These are phyloP conservation scores for Croton setiger DNA, from an alignment of 441 rosid genomes.

Conservation along the genomic window DNA sequence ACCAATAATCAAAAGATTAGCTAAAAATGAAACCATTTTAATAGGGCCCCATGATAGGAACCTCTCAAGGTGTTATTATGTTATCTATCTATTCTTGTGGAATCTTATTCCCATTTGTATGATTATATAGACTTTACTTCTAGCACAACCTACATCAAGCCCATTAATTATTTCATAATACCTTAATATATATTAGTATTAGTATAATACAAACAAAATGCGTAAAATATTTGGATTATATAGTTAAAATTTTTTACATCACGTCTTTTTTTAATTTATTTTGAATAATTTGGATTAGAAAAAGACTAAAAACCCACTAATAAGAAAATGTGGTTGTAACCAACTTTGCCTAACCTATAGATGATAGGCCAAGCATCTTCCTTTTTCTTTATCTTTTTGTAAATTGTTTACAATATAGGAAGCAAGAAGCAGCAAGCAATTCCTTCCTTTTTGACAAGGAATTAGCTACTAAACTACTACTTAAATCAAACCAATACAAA, in stretches of 20 bases:
- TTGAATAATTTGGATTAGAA: not conserved
- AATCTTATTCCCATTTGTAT: constrained; percentile 20
- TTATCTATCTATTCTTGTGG: constrained; percentile 24
- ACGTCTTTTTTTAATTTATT: not conserved
- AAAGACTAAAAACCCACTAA: constrained; percentile 23
- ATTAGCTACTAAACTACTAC: not conserved
- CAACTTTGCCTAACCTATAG: constrained; percentile 20
- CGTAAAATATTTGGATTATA: not conserved
- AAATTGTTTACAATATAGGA: constrained; percentile 18
- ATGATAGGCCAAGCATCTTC: constrained; percentile 23
- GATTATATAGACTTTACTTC: constrained; percentile 3
- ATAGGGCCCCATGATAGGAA: constrained; percentile 29
- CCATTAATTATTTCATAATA: constrained; percentile 3
- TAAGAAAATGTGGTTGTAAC: constrained; percentile 28
- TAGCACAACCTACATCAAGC: not conserved
- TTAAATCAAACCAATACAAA: no score
- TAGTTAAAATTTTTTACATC: not conserved
- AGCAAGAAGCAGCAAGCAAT: constrained; percentile 20
- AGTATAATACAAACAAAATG: not conserved
- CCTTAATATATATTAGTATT: not conserved
- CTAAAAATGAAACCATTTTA: constrained; percentile 9
- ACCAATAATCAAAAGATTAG: constrained; percentile 22
- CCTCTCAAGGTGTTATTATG: constrained; percentile 45
- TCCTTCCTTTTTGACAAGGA: constrained; percentile 5
- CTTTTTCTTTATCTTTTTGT: not conserved